Base-by-base conservation (phyloP, 805 yeast species). In the Metschnikowia lunata region DNA sequence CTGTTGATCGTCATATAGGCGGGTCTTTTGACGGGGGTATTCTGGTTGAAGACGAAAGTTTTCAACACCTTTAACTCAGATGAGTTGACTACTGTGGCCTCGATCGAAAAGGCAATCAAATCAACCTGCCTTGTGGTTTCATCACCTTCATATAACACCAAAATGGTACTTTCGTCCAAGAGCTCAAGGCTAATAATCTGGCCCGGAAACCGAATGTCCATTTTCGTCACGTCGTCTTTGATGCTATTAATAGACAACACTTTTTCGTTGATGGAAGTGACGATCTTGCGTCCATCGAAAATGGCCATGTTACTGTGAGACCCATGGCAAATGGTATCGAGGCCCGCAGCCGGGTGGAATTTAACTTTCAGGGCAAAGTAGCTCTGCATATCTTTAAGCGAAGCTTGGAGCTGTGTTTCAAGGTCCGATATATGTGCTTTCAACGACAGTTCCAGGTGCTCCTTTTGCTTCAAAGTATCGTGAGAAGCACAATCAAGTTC, bases 1-100 rank as follows among this genome's bases (percentile, higher is more conserved):
- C 61, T 47, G 45, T 64, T 71, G n/a, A 67, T 48, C 0, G 72
- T 54, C 35, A 74, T 32, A 37, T 55, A 55, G 4, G 52, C 46
- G 1, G 76, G 74, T n/a, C 52, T 42, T 30, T 46, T 40, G n/a
- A 57, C 48, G 10, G 30, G 34, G 3, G 48, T 35, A 1, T 29
- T 39, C 8, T 44, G 30, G 34, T 15, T 36, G 40, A 40, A 39
- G 29, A 31, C 40, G 35, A 45, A 49, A 46, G 38, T 59, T 47
- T 26, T 49, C 46, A 36, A 42, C 43, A 35, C 55, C 47, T 11
- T 56, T 40, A 10, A 40, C 7, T 40, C 34, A 7, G 6, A 14
- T 8, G 30, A 23, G 4, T 13, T 13, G 13, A 26, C 7, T 40
- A 29, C 45, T 42, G 23, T 12, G 8, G 26, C 23, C 5, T 26